A percentile compares a stretch with the other conserved stretches of the same genome.
phyloP scores from a whole-genome alignment of 192 early-diverging fungal genomes.

The Allomyces macrogynus region DNA sequence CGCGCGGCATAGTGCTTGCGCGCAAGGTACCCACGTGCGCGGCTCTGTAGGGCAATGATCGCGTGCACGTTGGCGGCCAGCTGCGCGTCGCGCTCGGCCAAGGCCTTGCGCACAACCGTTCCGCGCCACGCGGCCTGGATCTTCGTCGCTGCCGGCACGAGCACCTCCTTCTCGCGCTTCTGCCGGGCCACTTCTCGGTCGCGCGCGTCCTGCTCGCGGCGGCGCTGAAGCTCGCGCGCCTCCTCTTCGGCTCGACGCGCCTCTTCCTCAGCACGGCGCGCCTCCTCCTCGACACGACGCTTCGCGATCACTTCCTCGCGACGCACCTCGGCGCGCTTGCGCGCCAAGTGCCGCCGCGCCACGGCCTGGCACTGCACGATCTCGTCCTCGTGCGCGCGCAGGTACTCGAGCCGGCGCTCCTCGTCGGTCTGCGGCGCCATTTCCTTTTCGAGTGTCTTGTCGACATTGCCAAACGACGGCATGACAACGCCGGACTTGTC shows the following conservation, averaged over 20 bases:
- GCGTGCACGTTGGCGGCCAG: neutral
- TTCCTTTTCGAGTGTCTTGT: conserved; percentile 36
- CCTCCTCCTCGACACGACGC: conserved; percentile 7
- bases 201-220: conserved; percentile 3
- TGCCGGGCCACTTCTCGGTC: neutral
- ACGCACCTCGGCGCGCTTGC: conserved; percentile 11
- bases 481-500: conserved; percentile 60
- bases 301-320: neutral
- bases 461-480: conserved; percentile 77
- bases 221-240: conserved; percentile 4
- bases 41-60: conserved; percentile 15
- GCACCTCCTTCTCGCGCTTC: conserved; percentile 7
- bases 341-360: conserved; percentile 17
- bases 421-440: conserved; percentile 15
- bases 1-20: conserved; percentile 12
- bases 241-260: conserved; percentile 9
- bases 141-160: conserved; percentile 7
- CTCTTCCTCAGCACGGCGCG: conserved; percentile 4
- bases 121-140: conserved; percentile 2
- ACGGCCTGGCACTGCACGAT: conserved; percentile 24
- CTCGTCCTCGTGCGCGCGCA: conserved; percentile 18
- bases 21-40: conserved; percentile 13
- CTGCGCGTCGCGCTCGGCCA: neutral
- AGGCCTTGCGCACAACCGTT: neutral
- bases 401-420: conserved; percentile 5